These are phyloP conservation scores for Aureobasidium leucospermi DNA, from an alignment of 2,329 filamentous ascomycete genomes.

Conservation along the genomic window DNA sequence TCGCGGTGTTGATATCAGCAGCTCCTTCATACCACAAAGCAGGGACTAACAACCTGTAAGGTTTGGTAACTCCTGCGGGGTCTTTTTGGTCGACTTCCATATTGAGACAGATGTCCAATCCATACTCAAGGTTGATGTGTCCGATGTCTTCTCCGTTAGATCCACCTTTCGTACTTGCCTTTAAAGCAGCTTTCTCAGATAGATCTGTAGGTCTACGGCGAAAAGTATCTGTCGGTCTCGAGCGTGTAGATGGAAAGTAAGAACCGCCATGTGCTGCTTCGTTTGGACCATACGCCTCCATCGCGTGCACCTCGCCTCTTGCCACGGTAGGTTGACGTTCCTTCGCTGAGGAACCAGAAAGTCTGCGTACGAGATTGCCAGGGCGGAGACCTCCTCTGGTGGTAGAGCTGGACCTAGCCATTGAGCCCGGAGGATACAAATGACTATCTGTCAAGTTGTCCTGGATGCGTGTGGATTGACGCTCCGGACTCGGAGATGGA, in stretches of 20 bases:
- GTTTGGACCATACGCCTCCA: background rate
- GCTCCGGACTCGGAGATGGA: constrained; percentile 49
- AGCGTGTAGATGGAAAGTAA: constrained; percentile 14
- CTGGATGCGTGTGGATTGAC: background rate
- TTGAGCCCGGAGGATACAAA: constrained; percentile 25
- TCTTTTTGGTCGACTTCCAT: constrained; percentile 82
- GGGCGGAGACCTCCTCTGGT: constrained; percentile 28
- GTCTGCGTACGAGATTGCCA: constrained; percentile 35
- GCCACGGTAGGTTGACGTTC: constrained; percentile 14
- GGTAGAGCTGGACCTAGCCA: constrained; percentile 27
- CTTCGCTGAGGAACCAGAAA: constrained; percentile 27
- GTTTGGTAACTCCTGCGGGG: constrained; percentile 77
- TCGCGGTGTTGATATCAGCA: constrained; percentile 23
- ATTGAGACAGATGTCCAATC: constrained; percentile 80
- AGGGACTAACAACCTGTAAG: constrained; percentile 82
- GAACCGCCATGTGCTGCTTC: background rate
- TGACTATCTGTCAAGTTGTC: constrained; percentile 13
- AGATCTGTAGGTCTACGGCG: constrained; percentile 38
- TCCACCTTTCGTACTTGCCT: constrained; percentile 38
- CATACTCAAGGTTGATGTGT: constrained; percentile 68
- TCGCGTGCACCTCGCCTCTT: constrained; percentile 16
- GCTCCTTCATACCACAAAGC: constrained; percentile 48
- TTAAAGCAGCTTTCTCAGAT: constrained; percentile 32
- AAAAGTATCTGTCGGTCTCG: constrained; percentile 31
- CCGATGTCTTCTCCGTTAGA: constrained; percentile 49